These are phyloP conservation scores for Rhynchosporium secalis DNA, from an alignment of 2,329 filamentous ascomycete genomes.

Conservation along the genomic window DNA sequence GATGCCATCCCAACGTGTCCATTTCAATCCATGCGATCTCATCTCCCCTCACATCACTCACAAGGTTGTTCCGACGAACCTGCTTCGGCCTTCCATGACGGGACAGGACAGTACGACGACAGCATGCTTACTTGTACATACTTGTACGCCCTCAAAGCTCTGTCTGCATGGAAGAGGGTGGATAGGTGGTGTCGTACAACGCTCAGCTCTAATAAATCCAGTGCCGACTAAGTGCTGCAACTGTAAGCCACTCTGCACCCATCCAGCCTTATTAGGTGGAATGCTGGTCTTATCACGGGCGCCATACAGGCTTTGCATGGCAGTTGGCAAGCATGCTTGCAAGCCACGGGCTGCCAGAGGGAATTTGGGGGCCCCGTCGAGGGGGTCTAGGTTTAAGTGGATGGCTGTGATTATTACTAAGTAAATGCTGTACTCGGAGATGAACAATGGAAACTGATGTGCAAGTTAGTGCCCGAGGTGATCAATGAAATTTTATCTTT, in stretches of 20 bases:
- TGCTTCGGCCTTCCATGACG: too few species aligned
- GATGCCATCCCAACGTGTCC: not conserved
- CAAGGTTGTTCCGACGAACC: not conserved
- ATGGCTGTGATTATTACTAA: constrained; percentile 2
- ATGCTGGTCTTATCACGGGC: not conserved
- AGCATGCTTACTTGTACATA: not conserved
- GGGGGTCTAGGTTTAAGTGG: not conserved
- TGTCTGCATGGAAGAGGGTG: not conserved
- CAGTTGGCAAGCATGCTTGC: constrained; percentile 6
- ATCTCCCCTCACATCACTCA: not conserved
- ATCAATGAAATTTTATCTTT: not conserved
- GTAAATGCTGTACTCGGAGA: constrained; percentile 21
- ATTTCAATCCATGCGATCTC: not conserved
- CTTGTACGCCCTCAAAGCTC: not conserved
- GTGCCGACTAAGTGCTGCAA: constrained; percentile 2
- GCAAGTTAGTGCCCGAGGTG: not conserved
- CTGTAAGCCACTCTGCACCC: not conserved
- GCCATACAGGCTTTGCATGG: constrained; percentile 8
- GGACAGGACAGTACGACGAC: not conserved
- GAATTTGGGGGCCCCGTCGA: not conserved
- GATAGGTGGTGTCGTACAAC: not conserved
- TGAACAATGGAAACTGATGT: constrained; percentile 20
- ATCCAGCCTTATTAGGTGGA: constrained; percentile 12
- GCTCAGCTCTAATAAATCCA: not conserved
- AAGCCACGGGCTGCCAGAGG: not conserved